phyloP scores from a whole-genome alignment of 306 rosid species.

The Medicago truncatula region DNA sequence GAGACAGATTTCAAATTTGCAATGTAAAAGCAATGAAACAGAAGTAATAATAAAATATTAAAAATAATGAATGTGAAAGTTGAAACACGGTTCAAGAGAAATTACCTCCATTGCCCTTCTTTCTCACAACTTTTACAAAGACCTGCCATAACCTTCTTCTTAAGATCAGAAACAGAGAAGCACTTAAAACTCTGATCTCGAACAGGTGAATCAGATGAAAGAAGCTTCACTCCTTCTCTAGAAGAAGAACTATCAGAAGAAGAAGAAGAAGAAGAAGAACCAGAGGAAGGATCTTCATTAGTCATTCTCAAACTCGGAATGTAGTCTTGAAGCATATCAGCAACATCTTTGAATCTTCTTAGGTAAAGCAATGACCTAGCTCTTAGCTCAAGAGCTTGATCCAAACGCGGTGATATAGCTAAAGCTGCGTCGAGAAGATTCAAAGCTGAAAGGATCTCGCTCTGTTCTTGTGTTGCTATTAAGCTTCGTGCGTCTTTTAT shows the following conservation, averaged over 20 bases:
- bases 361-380: constrained; percentile 81
- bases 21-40: constrained; percentile 35
- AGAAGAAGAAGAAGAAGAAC: constrained; percentile 47
- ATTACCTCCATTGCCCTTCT: constrained; percentile 98
- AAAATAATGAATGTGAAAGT: too few species aligned
- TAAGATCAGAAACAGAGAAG: constrained; percentile 91
- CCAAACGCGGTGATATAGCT: constrained; percentile 72
- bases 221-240: constrained; percentile 79
- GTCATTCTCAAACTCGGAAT: constrained; percentile 87
- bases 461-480: constrained; percentile 72
- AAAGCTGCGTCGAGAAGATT: constrained; percentile 83
- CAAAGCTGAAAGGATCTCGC: constrained; percentile 70
- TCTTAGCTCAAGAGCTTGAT: constrained; percentile 81
- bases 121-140: constrained; percentile 73
- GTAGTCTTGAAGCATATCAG: constrained; percentile 92
- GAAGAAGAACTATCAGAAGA: constrained; percentile 63
- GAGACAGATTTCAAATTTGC: constrained; percentile 4
- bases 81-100: neutral
- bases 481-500: constrained; percentile 75
- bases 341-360: constrained; percentile 84
- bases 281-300: constrained; percentile 59
- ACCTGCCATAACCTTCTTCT: constrained; percentile 92
- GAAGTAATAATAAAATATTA: constrained; percentile 15
- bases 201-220: constrained; percentile 52
- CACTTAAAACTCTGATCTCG: constrained; percentile 83